Evolutionary conservation across 805 yeast genomes (phyloP).

Genomic region (Lachancea kluyveri): DNA sequence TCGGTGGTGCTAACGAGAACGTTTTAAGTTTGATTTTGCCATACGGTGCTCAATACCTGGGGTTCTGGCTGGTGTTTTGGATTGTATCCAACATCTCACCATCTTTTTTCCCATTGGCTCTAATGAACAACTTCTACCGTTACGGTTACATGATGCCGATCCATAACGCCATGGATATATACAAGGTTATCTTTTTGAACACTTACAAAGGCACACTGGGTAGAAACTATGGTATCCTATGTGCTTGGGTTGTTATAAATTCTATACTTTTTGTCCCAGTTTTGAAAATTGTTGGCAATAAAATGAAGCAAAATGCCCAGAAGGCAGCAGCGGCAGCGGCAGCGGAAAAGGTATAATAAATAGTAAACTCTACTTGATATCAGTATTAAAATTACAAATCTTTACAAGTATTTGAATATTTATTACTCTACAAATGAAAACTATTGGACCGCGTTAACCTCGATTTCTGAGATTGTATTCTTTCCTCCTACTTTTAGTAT

Average conservation of each 20-base stretch:
- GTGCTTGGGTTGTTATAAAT: constrained; percentile 55
- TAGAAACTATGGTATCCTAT: constrained; percentile 50
- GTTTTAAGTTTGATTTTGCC: constrained; percentile 46
- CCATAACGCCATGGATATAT: constrained; percentile 56
- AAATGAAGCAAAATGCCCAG: constrained; percentile 29
- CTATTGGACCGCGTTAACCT: too few species aligned
- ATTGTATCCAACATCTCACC: constrained; percentile 65
- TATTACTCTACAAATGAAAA: too few species aligned
- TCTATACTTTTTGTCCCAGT: constrained; percentile 39
- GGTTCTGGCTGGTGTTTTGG: constrained; percentile 68
- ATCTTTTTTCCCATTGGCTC: constrained; percentile 58
- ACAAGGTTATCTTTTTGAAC: constrained; percentile 52
- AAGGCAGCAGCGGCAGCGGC: constrained; percentile 15
- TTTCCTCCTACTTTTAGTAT: too few species aligned
- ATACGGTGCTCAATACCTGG: constrained; percentile 56
- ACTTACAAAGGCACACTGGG: constrained; percentile 55
- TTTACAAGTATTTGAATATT: too few species aligned
- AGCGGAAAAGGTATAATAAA: too few species aligned
- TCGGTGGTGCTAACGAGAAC: constrained; percentile 71
- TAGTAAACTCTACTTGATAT: too few species aligned
- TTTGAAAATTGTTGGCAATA: constrained; percentile 36
- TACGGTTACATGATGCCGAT: constrained; percentile 68
- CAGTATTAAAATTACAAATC: too few species aligned
- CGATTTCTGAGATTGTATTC: too few species aligned
- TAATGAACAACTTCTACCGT: constrained; percentile 50